Conservation (phyloP, 1,284 basidiomycete genomes). For the Pholiota adiposa region DNA sequence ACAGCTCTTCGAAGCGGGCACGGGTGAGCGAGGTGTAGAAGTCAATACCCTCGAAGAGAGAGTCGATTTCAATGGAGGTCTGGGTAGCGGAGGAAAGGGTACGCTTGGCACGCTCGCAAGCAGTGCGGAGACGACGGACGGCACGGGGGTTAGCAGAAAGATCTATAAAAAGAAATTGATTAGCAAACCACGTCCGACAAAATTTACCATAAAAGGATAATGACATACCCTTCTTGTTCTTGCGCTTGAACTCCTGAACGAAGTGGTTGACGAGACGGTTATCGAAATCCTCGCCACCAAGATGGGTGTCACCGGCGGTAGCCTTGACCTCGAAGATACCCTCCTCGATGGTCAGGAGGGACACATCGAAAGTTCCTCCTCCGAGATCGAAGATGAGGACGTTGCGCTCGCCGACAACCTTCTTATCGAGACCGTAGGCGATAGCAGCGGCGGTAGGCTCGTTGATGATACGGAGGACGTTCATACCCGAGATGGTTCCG, state of each 20-base stretch:
- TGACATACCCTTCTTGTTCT: slow-evolving; percentile 89
- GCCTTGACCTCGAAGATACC: slow-evolving; percentile 99
- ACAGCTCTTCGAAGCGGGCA: slow-evolving; percentile 98
- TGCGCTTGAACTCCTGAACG: slow-evolving; percentile 98
- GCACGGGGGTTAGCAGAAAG: slow-evolving; percentile 93
- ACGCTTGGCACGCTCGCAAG: slow-evolving; percentile 99
- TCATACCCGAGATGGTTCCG: slow-evolving; percentile 87
- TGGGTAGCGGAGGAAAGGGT: slow-evolving; percentile 97
- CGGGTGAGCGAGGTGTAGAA: slow-evolving; percentile 99
- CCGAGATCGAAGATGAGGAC: slow-evolving; percentile 98
- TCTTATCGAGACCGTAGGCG: slow-evolving; percentile 94
- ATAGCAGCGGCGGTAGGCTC: slow-evolving; percentile 96
- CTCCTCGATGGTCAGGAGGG: slow-evolving; percentile 96
- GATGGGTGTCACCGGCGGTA: slow-evolving; percentile 98
- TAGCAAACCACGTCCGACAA: not conserved
- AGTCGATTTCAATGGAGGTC: slow-evolving; percentile 98
- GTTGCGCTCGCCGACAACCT: slow-evolving; percentile 86
- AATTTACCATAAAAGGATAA: slow-evolving; percentile 9
- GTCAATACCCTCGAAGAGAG: slow-evolving; percentile 96
- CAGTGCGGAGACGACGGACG: slow-evolving; percentile 95
- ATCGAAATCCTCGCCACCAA: slow-evolving; percentile 99
- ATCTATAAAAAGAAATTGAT: slow-evolving; percentile 48
- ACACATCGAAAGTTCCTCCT: slow-evolving; percentile 99
- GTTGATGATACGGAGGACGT: slow-evolving; percentile 96
- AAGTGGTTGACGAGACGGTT: slow-evolving; percentile 99